A percentile compares a stretch with the other conserved stretches of the same genome.
Conservation (phyloP, 2,329 filamentous ascomycete species). For the Alternaria brassicae region DNA sequence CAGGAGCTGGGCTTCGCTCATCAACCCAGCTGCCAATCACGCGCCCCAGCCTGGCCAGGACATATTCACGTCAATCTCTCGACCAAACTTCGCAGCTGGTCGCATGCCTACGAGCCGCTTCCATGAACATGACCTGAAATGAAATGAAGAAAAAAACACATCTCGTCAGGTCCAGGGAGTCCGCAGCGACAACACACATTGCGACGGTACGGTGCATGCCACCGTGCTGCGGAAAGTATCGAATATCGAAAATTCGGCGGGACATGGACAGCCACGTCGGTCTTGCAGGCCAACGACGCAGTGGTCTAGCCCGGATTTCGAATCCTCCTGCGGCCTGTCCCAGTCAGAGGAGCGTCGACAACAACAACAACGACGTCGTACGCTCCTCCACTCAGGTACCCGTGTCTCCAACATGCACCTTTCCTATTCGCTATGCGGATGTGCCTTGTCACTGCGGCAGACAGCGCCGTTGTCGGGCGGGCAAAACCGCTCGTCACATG, state of each 20-base stretch:
- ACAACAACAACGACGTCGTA: slow-evolving; percentile 12
- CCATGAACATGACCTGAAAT: neutral
- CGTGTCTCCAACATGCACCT: slow-evolving; percentile 13
- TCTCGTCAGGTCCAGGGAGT: slow-evolving; percentile 1
- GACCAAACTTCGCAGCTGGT: slow-evolving; percentile 22
- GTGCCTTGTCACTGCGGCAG: slow-evolving; percentile 3
- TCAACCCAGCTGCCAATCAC: slow-evolving; percentile 21
- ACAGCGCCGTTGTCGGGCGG: slow-evolving; percentile 6
- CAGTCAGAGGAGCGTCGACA: slow-evolving; percentile 4
- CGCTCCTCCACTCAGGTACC: slow-evolving; percentile 28
- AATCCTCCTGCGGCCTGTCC: slow-evolving; percentile 24
- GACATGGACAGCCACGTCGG: slow-evolving; percentile 43
- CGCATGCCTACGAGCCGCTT: slow-evolving; percentile 7
- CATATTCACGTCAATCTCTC: slow-evolving; percentile 26
- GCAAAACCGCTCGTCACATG: slow-evolving; percentile 16
- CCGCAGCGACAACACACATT: slow-evolving; percentile 25
- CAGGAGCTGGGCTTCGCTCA: slow-evolving; percentile 26
- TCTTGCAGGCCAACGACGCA: slow-evolving; percentile 29
- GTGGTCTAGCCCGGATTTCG: slow-evolving; percentile 19
- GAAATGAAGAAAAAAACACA: slow-evolving; percentile 5
- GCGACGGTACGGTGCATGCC: slow-evolving; percentile 21
- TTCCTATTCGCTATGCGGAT: neutral
- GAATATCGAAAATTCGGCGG: slow-evolving; percentile 20
- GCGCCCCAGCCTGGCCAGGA: slow-evolving; percentile 9
- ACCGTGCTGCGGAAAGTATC: slow-evolving; percentile 25